Evolutionary conservation across 2,329 filamentous ascomycete genomes (phyloP).

Genomic region (Rugonectria rugulosa): DNA sequence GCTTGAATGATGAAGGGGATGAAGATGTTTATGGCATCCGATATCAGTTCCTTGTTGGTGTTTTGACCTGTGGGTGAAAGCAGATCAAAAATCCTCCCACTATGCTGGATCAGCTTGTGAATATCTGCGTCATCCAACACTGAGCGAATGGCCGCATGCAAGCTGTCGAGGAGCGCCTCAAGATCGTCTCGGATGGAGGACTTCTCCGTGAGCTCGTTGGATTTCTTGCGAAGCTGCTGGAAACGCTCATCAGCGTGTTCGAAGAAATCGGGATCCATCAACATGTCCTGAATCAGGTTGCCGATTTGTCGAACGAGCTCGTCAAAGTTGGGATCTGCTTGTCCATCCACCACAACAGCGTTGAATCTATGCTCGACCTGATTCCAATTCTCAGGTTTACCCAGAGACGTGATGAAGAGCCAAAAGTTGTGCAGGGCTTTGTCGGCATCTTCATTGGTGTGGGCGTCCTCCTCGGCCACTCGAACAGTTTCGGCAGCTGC

Average conservation of each 20-base stretch:
- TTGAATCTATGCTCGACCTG: conserved; percentile 73
- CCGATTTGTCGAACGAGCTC: conserved; percentile 76
- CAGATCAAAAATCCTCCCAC: conserved; percentile 71
- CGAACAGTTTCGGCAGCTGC: conserved; percentile 72
- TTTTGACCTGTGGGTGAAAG: conserved; percentile 71
- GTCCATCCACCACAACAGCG: conserved; percentile 74
- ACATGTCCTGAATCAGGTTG: conserved; percentile 77
- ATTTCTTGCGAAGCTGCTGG: conserved; percentile 58
- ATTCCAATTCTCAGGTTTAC: conserved; percentile 78
- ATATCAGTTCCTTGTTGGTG: conserved; percentile 74
- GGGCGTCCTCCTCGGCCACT: conserved; percentile 73
- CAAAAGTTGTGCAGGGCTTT: conserved; percentile 81
- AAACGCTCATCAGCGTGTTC: conserved; percentile 71
- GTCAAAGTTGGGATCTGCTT: conserved; percentile 84
- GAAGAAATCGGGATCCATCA: conserved; percentile 88
- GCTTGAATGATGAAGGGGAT: conserved; percentile 78
- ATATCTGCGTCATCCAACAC: conserved; percentile 77
- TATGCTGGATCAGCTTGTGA: conserved; percentile 71
- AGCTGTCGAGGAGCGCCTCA: conserved; percentile 73
- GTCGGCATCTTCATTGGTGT: conserved; percentile 78
- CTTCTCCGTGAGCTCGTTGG: conserved; percentile 70
- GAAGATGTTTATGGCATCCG: conserved; percentile 81
- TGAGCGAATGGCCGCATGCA: conserved; percentile 71
- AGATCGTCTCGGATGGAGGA: conserved; percentile 76
- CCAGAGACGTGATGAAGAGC: conserved; percentile 81